phyloP scores from a whole-genome alignment of 148 eudicot genomes.

The Nepenthes mirabilis region DNA sequence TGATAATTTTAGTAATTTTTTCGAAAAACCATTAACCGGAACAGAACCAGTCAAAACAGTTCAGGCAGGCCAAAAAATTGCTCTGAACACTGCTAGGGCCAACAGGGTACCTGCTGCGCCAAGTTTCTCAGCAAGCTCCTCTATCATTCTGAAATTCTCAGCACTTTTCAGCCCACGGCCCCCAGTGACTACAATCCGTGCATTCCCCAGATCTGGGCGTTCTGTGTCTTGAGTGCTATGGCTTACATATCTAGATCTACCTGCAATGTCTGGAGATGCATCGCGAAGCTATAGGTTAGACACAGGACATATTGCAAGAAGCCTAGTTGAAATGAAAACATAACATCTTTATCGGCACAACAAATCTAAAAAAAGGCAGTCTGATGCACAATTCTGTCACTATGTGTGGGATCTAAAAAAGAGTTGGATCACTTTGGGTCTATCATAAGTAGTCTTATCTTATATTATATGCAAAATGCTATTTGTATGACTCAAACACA shows the following conservation, averaged over 20 bases:
- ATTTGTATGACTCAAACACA: too few relatives aligned
- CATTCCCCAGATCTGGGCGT: slow-evolving; percentile 93
- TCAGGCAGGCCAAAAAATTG: too few relatives aligned
- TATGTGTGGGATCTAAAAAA: too few relatives aligned
- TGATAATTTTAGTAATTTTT: too few relatives aligned
- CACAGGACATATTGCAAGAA: neutral
- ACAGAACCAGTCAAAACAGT: too few relatives aligned
- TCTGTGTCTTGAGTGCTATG: slow-evolving; percentile 65
- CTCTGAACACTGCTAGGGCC: neutral
- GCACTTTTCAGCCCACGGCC: slow-evolving; percentile 84
- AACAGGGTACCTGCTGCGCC: slow-evolving; percentile 74
- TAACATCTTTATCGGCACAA: neutral
- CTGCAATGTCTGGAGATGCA: slow-evolving; percentile 37
- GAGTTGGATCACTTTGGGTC: too few relatives aligned
- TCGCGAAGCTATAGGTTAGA: neutral
- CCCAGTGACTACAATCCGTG: slow-evolving; percentile 80
- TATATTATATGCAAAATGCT: too few relatives aligned
- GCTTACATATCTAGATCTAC: slow-evolving; percentile 51
- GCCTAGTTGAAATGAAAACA: neutral
- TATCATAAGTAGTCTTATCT: too few relatives aligned
- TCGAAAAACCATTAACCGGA: too few relatives aligned
- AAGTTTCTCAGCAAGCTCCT: slow-evolving; percentile 92
- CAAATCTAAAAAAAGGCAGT: neutral
- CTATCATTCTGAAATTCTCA: slow-evolving; percentile 84
- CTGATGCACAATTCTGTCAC: too few relatives aligned